Conservation (phyloP, 2,329 filamentous ascomycete species). For the Fonsecaea erecta region DNA sequence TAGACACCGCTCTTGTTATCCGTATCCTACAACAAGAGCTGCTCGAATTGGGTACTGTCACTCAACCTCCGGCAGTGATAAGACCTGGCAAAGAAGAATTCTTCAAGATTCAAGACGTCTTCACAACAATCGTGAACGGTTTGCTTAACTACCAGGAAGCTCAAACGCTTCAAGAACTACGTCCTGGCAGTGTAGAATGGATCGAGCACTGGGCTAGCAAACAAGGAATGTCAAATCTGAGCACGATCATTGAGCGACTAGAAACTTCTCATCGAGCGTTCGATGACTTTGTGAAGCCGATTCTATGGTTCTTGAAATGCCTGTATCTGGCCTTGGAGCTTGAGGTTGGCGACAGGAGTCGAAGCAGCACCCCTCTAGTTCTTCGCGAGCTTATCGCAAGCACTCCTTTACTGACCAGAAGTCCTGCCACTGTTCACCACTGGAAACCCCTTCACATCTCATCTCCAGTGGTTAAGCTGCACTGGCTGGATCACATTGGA, state of each 20-base stretch:
- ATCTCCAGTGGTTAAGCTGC: constrained; percentile 12
- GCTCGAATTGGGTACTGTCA: constrained; percentile 66
- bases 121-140: constrained; percentile 57
- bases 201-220: constrained; percentile 16
- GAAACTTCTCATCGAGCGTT: constrained; percentile 74
- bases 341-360: constrained; percentile 30
- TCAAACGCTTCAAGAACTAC: neutral
- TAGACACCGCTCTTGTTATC: constrained; percentile 69
- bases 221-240: constrained; percentile 59
- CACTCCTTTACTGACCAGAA: constrained; percentile 48
- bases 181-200: constrained; percentile 10
- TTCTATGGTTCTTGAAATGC: constrained; percentile 78
- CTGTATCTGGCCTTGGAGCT: constrained; percentile 66
- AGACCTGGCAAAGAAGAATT: constrained; percentile 72
- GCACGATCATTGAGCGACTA: constrained; percentile 72
- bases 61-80: constrained; percentile 69
- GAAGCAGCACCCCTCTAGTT: constrained; percentile 31
- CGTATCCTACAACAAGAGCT: constrained; percentile 68
- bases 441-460: constrained; percentile 13
- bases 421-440: constrained; percentile 15
- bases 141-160: constrained; percentile 1
- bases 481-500: constrained; percentile 26
- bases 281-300: constrained; percentile 79
- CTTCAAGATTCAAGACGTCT: constrained; percentile 76
- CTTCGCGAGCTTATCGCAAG: constrained; percentile 42